Evolutionary conservation across 2,329 filamentous ascomycete genomes (phyloP).

Genomic region (Ophiosphaerella korrae): DNA sequence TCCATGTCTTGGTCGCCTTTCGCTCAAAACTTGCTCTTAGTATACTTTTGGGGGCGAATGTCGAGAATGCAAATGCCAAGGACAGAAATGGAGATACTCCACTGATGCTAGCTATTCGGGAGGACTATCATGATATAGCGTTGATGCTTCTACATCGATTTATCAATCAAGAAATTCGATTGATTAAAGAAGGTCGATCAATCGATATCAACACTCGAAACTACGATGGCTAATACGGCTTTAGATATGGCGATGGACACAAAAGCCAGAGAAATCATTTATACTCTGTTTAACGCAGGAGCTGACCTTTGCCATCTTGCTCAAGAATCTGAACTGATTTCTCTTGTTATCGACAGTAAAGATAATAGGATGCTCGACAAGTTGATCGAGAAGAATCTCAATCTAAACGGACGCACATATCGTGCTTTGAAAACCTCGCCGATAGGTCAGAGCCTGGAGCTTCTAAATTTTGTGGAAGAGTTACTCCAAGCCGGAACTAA

Average conservation of each 20-base stretch:
- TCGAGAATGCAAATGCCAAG: constrained; percentile 2
- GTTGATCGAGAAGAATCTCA: constrained; percentile 5
- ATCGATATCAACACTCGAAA: constrained; percentile 9
- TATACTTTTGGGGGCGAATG: neutral
- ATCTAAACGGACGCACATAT: constrained; percentile 6
- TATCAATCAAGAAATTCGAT: too few species aligned
- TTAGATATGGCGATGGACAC: constrained; percentile 8
- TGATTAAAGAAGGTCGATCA: too few species aligned
- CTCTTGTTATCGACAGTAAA: constrained; percentile 3
- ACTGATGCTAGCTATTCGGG: constrained; percentile 14
- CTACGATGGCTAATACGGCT: constrained; percentile 12
- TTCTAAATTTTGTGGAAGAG: constrained; percentile 4
- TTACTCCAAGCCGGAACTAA: constrained; percentile 10
- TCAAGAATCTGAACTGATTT: constrained; percentile 2
- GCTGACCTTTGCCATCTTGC: constrained; percentile 5
- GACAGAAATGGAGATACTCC: constrained; percentile 13
- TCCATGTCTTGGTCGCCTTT: constrained; percentile 14
- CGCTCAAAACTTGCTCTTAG: constrained; percentile 12
- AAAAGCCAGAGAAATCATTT: constrained; percentile 2
- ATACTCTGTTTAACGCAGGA: constrained; percentile 6
- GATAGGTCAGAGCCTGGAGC: neutral
- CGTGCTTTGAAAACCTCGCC: neutral
- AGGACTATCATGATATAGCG: constrained; percentile 13
- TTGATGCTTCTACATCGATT: constrained; percentile 2
- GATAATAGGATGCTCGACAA: constrained; percentile 4